Evolutionary conservation across 176 grass and related monocot species (phyloP).

Genomic region (Poa pratensis): DNA sequence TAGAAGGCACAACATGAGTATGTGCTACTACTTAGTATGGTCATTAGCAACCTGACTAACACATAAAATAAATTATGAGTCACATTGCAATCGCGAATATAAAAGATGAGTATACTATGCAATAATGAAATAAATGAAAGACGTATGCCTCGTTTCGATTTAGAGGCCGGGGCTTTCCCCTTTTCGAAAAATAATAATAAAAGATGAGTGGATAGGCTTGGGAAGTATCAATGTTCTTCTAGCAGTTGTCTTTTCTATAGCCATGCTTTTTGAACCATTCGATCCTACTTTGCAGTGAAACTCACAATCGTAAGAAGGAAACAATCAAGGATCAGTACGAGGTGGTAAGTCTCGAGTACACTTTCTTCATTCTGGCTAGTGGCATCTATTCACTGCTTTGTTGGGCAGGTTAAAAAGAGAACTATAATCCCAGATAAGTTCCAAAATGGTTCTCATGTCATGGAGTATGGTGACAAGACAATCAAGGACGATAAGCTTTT

Average conservation of each 20-base stretch:
- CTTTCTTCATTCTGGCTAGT: conserved; percentile 27
- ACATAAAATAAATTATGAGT: not conserved
- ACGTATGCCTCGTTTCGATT: no score
- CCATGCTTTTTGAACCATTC: conserved; percentile 22
- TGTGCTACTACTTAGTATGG: not conserved
- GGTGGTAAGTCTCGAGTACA: conserved; percentile 52
- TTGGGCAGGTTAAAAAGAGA: conserved; percentile 71
- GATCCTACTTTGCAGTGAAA: conserved; percentile 61
- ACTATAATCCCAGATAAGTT: conserved; percentile 34
- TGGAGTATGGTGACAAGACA: conserved; percentile 93
- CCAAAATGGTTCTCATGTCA: conserved; percentile 68
- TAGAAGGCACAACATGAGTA: not conserved
- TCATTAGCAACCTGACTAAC: conserved; percentile 13
- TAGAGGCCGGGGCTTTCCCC: no score
- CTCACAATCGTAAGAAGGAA: conserved; percentile 81
- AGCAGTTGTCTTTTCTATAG: not conserved
- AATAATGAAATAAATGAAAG: no score
- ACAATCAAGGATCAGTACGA: conserved; percentile 75
- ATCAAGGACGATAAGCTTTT: conserved; percentile 84
- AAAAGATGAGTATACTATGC: not conserved
- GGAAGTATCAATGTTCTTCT: conserved; percentile 26
- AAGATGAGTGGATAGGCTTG: not conserved
- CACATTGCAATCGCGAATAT: not conserved
- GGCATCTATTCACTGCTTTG: conserved; percentile 12
- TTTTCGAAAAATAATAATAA: no score